Percentiles rank a stretch among this genome's conserved stretches.
Evolutionary conservation across 2,329 filamentous ascomycete genomes (phyloP).

Genomic region (Fusarium sterilihyphosum): DNA sequence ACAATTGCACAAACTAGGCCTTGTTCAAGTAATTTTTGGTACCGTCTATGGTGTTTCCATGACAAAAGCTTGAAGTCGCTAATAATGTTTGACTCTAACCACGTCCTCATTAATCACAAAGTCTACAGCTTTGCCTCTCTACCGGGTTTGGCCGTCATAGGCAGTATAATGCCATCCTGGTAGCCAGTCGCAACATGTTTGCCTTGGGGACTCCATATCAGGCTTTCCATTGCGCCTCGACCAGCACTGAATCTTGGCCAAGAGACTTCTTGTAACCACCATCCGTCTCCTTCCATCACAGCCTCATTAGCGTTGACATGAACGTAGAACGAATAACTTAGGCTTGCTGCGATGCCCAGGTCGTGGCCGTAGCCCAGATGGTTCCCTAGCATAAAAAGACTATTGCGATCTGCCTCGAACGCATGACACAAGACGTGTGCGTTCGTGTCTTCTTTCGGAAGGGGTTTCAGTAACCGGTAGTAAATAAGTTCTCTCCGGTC

Average conservation of each 20-base stretch:
- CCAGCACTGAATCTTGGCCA: constrained; percentile 60
- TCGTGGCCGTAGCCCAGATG: constrained; percentile 58
- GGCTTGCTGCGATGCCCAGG: constrained; percentile 54
- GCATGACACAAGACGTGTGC: constrained; percentile 60
- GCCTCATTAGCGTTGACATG: constrained; percentile 61
- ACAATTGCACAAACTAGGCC: background rate
- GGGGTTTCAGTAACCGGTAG: constrained; percentile 59
- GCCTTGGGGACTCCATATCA: constrained; percentile 64
- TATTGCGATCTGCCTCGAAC: constrained; percentile 64
- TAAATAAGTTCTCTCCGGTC: constrained; percentile 60
- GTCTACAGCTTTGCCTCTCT: constrained; percentile 18
- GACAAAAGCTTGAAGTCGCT: background rate
- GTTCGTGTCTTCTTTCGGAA: constrained; percentile 54
- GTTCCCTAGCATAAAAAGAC: constrained; percentile 61
- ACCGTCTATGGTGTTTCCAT: background rate
- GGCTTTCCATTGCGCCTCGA: constrained; percentile 58
- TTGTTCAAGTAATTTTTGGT: background rate
- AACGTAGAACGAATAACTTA: constrained; percentile 63
- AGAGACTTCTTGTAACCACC: constrained; percentile 65
- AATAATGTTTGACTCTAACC: no score
- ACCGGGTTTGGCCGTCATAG: constrained; percentile 9
- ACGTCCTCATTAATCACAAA: background rate
- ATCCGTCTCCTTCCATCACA: constrained; percentile 57
- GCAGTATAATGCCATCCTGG: constrained; percentile 60
- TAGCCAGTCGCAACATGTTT: constrained; percentile 65